Base-by-base conservation (phyloP, 2,329 filamentous ascomycete species). In the Fusarium pseudograminearum region DNA sequence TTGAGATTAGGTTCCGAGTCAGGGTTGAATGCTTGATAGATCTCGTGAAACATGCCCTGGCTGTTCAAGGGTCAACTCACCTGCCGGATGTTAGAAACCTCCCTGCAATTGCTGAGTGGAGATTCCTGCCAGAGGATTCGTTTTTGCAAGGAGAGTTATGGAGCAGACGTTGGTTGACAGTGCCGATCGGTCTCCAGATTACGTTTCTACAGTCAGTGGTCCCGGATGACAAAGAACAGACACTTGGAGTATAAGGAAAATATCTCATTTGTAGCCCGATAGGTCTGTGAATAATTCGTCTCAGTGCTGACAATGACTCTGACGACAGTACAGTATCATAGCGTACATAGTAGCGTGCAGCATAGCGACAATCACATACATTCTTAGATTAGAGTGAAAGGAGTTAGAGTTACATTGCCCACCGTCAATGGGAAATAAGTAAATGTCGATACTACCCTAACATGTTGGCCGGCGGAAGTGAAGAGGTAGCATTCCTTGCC, bases 41-140 rank as follows among this genome's bases (percentile, higher is more conserved):
- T 1, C 22, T n/a, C 8, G 16, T 67, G 64, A 57, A 67, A 67
- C 57, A 31, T 8, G 9, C 62, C 62, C 62, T 33, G 8, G 53
- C 5, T 7, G 11, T 5, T 5, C 10, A 16, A 31, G 18, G 10
- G 2, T 9, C 7, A 9, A 33, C 8, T 41, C 22, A n/a, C 12
- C 14, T 47, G 24, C 28, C 6, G 36, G 26, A 48, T 31, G n/a
- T n/a, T n/a, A 20, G 42, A 11, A 20, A 8, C 18, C 4, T 30
- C 28, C 42, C 16, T 56, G 42, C 16, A n/a, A 15, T n/a, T 7
- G n/a, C 12, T 33, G 16, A 31, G 20, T 18, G 34, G 28, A 44
- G 34, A 22, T 20, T 15, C 2, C 6, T 14, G 11, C 16, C 5
- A 18, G 44, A 24, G 18, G 5, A 12, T 30, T n/a, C 24, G 2